phyloP scores from a whole-genome alignment of 495 filamentous ascomycete genomes.

The Penicillium bialowiezense region DNA sequence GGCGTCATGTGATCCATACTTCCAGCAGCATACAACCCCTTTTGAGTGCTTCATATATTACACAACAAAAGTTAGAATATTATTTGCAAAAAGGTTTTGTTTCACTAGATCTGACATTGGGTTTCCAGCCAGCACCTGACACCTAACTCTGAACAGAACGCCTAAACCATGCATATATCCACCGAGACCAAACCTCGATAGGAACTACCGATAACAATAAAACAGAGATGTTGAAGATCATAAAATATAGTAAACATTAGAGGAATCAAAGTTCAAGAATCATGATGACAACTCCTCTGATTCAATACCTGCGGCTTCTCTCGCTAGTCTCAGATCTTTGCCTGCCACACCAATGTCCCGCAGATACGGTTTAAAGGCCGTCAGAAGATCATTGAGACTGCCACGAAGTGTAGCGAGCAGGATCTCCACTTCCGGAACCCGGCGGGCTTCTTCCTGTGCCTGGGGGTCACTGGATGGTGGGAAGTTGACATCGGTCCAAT shows the following conservation, averaged over 20 bases:
- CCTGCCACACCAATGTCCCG: slow-evolving; percentile 60
- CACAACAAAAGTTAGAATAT: too few species aligned
- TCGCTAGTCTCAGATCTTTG: slow-evolving; percentile 67
- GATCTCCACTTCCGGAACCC: slow-evolving; percentile 58
- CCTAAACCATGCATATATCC: slow-evolving; percentile 31
- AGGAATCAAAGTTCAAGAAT: slow-evolving; percentile 4
- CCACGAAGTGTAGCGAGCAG: slow-evolving; percentile 57
- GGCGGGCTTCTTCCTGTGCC: slow-evolving; percentile 37
- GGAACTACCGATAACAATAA: slow-evolving; percentile 13
- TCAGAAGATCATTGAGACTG: slow-evolving; percentile 59
- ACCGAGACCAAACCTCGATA: slow-evolving; percentile 13
- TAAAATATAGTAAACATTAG: slow-evolving; percentile 12
- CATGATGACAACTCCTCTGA: slow-evolving; percentile 22
- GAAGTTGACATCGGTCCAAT: slow-evolving; percentile 80
- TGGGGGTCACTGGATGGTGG: slow-evolving; percentile 40
- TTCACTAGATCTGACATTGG: neutral
- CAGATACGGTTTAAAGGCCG: slow-evolving; percentile 68
- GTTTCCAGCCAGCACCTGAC: slow-evolving; percentile 2
- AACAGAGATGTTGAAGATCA: slow-evolving; percentile 2
- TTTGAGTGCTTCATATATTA: too few species aligned
- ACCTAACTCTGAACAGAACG: slow-evolving; percentile 16
- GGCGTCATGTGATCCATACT: slow-evolving; percentile 16
- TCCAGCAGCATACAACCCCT: neutral
- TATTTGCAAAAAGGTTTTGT: neutral
- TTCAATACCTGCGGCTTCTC: slow-evolving; percentile 52